These are phyloP conservation scores for Dipsacomyces acuminosporus DNA, from an alignment of 371 early-diverging fungal genomes.

Conservation along the genomic window DNA sequence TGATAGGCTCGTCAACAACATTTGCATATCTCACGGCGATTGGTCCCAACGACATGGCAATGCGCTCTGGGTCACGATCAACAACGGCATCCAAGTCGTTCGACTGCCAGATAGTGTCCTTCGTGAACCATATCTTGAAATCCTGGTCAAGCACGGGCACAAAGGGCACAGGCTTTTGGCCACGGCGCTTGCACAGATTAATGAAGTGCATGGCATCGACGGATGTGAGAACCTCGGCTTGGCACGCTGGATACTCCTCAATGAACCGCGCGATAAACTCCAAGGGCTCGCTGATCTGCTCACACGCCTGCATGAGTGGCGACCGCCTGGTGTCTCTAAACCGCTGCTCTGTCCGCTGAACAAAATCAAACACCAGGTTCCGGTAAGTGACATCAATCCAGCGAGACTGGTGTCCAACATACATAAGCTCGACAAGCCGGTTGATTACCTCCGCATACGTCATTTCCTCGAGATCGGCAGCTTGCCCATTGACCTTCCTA, in stretches of 20 bases:
- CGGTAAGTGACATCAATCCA: slow-evolving; percentile 87
- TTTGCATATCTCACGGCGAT: slow-evolving; percentile 78
- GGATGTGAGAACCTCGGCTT: slow-evolving; percentile 74
- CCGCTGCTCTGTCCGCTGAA: slow-evolving; percentile 88
- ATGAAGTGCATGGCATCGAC: slow-evolving; percentile 91
- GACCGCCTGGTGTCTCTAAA: slow-evolving; percentile 50
- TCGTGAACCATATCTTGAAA: slow-evolving; percentile 92
- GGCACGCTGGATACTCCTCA: slow-evolving; percentile 69
- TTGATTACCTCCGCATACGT: slow-evolving; percentile 87
- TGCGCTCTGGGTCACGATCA: slow-evolving; percentile 82
- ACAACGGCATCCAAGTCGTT: slow-evolving; percentile 86
- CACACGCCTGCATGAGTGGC: slow-evolving; percentile 8
- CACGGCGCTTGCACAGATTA: slow-evolving; percentile 71
- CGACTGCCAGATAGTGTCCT: slow-evolving; percentile 90
- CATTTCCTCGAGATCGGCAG: slow-evolving; percentile 82
- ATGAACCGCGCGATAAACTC: slow-evolving; percentile 64
- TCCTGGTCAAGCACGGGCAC: slow-evolving; percentile 85
- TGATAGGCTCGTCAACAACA: slow-evolving; percentile 80
- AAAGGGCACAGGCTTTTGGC: slow-evolving; percentile 89
- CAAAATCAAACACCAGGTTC: slow-evolving; percentile 80
- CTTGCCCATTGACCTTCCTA: slow-evolving; percentile 71
- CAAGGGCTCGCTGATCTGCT: slow-evolving; percentile 9
- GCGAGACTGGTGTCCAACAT: slow-evolving; percentile 68
- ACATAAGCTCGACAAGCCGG: slow-evolving; percentile 80
- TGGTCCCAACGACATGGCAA: slow-evolving; percentile 90